phyloP scores from a whole-genome alignment of 2,329 filamentous ascomycete species.

The Nothophoma quercina region DNA sequence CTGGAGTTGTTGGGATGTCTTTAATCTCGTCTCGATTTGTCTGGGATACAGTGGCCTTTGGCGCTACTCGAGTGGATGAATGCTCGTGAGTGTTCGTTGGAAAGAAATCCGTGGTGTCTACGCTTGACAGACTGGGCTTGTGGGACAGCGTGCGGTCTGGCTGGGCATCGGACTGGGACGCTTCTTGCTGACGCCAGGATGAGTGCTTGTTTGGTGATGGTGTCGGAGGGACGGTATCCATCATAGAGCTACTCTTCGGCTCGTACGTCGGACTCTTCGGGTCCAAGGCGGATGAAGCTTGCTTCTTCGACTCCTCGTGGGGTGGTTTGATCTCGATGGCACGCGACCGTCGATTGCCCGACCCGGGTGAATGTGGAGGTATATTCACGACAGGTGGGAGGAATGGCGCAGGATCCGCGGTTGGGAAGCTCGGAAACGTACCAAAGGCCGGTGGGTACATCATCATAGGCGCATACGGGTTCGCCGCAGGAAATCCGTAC shows the following conservation, averaged over 20 bases:
- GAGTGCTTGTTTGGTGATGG: constrained; percentile 45
- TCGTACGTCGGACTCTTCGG: constrained; percentile 52
- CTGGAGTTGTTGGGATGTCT: constrained; percentile 42
- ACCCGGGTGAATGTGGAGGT: constrained; percentile 37
- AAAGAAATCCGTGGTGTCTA: constrained; percentile 53
- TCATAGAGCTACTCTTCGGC: constrained; percentile 27
- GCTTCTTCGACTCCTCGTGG: constrained; percentile 37
- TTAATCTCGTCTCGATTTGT: constrained; percentile 23
- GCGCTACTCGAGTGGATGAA: constrained; percentile 47
- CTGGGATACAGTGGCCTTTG: constrained; percentile 22
- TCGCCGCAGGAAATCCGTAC: constrained; percentile 32
- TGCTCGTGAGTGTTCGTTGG: constrained; percentile 52
- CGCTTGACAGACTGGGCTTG: constrained; percentile 49
- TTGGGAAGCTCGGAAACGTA: constrained; percentile 24
- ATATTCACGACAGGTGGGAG: constrained; percentile 24
- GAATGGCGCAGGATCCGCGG: constrained; percentile 33
- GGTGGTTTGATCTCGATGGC: constrained; percentile 53
- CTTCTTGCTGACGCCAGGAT: constrained; percentile 35
- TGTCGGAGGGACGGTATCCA: constrained; percentile 35
- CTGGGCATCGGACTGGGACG: constrained; percentile 21
- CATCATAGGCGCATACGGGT: constrained; percentile 36
- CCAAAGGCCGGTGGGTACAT: constrained; percentile 39
- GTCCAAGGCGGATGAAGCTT: constrained; percentile 39
- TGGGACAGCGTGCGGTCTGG: constrained; percentile 33
- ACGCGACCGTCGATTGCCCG: constrained; percentile 48